Base-by-base conservation (phyloP, 2,329 filamentous ascomycete genomes). In the Drechslerella stenobrocha region DNA sequence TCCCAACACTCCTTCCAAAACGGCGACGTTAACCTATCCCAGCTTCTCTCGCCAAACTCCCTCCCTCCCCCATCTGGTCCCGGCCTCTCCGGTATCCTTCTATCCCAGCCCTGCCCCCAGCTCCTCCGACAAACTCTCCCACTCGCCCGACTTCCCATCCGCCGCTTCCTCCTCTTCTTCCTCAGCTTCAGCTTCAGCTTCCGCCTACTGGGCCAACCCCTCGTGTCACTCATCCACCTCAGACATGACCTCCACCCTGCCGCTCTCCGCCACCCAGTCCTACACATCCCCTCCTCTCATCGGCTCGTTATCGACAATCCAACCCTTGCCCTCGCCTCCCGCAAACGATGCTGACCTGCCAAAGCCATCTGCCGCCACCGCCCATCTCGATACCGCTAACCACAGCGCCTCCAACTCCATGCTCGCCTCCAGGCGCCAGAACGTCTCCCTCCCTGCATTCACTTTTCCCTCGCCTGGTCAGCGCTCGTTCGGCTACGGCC, bases 21-120 rank as follows among this genome's bases (percentile, higher is more conserved):
- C 63, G 63, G 63, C 63, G 63, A 48, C 63, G 23, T 45, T 67
- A 46, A 67, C 48, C 22, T 67, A 67, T 56, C 51, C 55, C 52
- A 45, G 52, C 28, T 67, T 67, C 45, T 48, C 63, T 42, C 63
- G 63, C 52, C 63, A 60, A 28, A 60, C 63, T 42, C 63, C 63
- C 2, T 56, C 44, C 22, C 50, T 67, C 13, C 63, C 63, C 5
- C 63, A 67, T 44, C 63, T 67, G 26, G 52, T 67, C 50, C 63
- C 63, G 63, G 63, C 63, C 40, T 60, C 63, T 44, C 63, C 63
- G 20, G 63, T 56, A 5, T 67, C 63, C 22, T 67, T 55, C 24
- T 67, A 67, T 35, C 63, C 63, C 46, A 67, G 63, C 32, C 63
- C 63, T 42, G 55, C 63, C 6, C 63, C 63, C n/a, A 67, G 63